These are phyloP conservation scores for Nitzschia sp. DNA, from an alignment of 108 stramenopile species.

Conservation along the genomic window DNA sequence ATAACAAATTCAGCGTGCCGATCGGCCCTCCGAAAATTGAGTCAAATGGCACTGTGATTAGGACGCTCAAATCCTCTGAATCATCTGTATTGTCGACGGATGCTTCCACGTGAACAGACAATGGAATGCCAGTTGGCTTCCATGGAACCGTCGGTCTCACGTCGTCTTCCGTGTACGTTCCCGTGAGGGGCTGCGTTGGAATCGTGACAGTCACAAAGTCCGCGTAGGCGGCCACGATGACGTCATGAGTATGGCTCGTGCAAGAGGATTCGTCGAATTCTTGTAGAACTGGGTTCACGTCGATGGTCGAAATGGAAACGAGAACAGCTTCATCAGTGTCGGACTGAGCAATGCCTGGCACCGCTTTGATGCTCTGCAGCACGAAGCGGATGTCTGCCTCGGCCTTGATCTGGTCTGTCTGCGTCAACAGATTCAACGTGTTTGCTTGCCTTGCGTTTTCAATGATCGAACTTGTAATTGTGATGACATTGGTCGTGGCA, in stretches of 20 bases:
- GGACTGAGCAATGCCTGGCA: background rate
- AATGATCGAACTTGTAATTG: constrained; percentile 5
- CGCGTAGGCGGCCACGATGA: too few relatives aligned
- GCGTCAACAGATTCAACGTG: background rate
- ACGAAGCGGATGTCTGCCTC: constrained; percentile 2
- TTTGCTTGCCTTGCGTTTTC: background rate
- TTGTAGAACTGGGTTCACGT: constrained; percentile 5
- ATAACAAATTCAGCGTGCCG: background rate
- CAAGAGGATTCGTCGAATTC: constrained; percentile 10
- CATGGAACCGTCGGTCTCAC: background rate
- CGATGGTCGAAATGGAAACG: background rate
- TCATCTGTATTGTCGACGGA: background rate
- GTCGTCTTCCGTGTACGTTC: constrained; percentile 11
- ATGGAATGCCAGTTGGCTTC: constrained; percentile 10
- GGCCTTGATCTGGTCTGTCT: background rate
- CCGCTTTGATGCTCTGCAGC: background rate
- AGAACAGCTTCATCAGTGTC: background rate
- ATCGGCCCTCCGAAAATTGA: background rate
- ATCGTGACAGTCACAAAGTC: too few relatives aligned
- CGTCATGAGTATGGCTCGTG: too few relatives aligned
- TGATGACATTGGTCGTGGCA: background rate
- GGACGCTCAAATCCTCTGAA: background rate
- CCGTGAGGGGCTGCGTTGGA: too few relatives aligned
- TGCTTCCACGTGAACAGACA: background rate
- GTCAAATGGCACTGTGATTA: constrained; percentile 1